phyloP scores from a whole-genome alignment of 2,329 filamentous ascomycete species.

The Grosmannia serpens region DNA sequence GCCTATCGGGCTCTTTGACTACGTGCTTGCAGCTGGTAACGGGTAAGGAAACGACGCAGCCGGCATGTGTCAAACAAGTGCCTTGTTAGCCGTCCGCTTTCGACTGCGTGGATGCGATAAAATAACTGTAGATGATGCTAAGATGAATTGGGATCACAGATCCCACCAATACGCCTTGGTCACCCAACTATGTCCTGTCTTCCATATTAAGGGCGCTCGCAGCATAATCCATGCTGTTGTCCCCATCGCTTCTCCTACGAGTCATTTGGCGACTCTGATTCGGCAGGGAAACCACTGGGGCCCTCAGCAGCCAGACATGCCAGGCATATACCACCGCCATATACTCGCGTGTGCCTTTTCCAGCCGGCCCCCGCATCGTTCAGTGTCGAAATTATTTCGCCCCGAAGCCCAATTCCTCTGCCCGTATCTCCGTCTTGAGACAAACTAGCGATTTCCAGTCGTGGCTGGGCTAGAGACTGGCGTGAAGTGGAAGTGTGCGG shows the following conservation, averaged over 20 bases:
- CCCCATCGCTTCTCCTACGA: background rate
- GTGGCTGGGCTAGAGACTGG: background rate
- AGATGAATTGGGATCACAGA: background rate
- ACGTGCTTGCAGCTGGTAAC: too few relatives aligned
- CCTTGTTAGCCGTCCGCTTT: too few relatives aligned
- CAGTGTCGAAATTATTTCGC: conserved; percentile 37
- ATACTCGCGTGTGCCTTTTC: conserved; percentile 48
- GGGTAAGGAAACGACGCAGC: too few relatives aligned
- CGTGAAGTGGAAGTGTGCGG: background rate
- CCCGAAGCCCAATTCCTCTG: conserved; percentile 30
- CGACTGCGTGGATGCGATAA: background rate
- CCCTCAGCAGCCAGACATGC: conserved; percentile 40
- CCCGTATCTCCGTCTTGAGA: background rate
- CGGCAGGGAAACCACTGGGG: conserved; percentile 32
- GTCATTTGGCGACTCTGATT: conserved; percentile 32
- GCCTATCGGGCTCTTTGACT: too few relatives aligned
- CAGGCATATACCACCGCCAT: conserved; percentile 45
- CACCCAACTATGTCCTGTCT: background rate
- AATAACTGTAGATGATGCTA: background rate
- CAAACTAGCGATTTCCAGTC: background rate
- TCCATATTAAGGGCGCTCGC: background rate
- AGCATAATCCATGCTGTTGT: background rate
- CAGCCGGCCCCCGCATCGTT: conserved; percentile 36
- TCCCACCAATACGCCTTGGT: background rate
- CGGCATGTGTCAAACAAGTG: too few relatives aligned